A percentile compares a stretch with the other conserved stretches of the same genome.
These are phyloP conservation scores for Lachancea thermotolerans DNA, from an alignment of 805 yeast species.

Conservation along the genomic window DNA sequence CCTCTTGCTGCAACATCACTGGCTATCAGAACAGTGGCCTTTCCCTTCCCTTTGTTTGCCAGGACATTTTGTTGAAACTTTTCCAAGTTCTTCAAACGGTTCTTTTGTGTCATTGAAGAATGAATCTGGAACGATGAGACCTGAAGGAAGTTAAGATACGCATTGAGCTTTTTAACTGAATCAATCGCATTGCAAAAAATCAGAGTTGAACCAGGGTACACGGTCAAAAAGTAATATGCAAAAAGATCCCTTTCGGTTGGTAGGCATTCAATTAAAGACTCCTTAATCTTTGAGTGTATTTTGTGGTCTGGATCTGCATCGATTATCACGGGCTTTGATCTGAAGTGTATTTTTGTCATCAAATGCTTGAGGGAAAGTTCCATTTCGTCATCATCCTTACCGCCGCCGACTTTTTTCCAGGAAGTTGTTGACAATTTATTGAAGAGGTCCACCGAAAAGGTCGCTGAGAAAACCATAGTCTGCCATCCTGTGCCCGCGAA, in stretches of 20 bases:
- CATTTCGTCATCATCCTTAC: constrained; percentile 30
- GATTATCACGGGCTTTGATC: constrained; percentile 59
- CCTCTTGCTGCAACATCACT: constrained; percentile 99
- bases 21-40: constrained; percentile 68
- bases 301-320: constrained; percentile 84
- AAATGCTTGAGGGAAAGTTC: constrained; percentile 62
- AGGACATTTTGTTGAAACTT: constrained; percentile 54
- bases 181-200: constrained; percentile 95
- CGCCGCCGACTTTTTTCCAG: constrained; percentile 21
- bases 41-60: constrained; percentile 35
- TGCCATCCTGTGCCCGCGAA: constrained; percentile 56
- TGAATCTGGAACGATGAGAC: constrained; percentile 73
- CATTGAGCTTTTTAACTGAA: constrained; percentile 79
- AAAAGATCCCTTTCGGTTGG: constrained; percentile 84
- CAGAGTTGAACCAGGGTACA: constrained; percentile 84
- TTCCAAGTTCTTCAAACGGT: constrained; percentile 79
- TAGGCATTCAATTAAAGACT: constrained; percentile 87
- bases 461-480: constrained; percentile 90
- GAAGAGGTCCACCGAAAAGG: constrained; percentile 78
- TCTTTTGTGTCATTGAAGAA: constrained; percentile 93
- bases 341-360: constrained; percentile 63
- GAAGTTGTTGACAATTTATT: constrained; percentile 53
- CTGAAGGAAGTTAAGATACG: constrained; percentile 61
- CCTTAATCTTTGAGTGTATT: constrained; percentile 68
- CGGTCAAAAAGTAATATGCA: constrained; percentile 75